Evolutionary conservation across 2,329 filamentous ascomycete species (phyloP).

Genomic region (Reticulascus tulasneorum): DNA sequence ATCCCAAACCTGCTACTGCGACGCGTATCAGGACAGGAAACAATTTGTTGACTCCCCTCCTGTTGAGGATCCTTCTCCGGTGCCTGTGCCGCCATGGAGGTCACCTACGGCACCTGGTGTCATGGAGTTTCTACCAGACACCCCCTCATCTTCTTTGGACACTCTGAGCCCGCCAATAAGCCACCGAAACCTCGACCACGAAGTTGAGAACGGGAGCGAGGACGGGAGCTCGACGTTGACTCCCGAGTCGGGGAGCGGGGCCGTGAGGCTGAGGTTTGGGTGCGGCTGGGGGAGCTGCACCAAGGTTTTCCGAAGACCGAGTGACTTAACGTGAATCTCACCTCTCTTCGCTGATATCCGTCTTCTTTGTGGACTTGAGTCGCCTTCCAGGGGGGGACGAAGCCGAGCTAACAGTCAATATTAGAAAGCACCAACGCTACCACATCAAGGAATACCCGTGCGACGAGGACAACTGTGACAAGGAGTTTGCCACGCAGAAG

Average conservation of each 20-base stretch:
- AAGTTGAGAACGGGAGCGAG: constrained; percentile 10
- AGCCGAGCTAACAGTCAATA: not conserved
- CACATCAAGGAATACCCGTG: constrained; percentile 18
- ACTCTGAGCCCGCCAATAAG: constrained; percentile 13
- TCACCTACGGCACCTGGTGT: constrained; percentile 16
- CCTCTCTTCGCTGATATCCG: not conserved
- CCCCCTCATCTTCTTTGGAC: constrained; percentile 15
- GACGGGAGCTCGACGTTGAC: constrained; percentile 4
- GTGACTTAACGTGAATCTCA: constrained; percentile 15
- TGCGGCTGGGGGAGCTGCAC: constrained; percentile 12
- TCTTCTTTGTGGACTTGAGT: not conserved
- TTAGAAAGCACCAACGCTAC: constrained; percentile 19
- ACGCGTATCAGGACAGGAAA: constrained; percentile 11
- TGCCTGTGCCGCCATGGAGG: constrained; percentile 11
- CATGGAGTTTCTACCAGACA: constrained; percentile 16
- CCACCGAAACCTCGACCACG: constrained; percentile 9
- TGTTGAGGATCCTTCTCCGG: constrained; percentile 10
- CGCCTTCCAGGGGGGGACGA: not conserved
- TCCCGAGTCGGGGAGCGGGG: constrained; percentile 1
- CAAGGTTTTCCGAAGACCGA: constrained; percentile 13
- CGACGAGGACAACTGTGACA: constrained; percentile 12
- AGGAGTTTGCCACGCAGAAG: constrained; percentile 21
- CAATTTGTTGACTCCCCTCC: too few relatives aligned
- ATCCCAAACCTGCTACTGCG: constrained; percentile 12
- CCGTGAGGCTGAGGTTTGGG: constrained; percentile 7